phyloP scores from a whole-genome alignment of 2,329 filamentous ascomycete genomes.

The Orbilia javanica region DNA sequence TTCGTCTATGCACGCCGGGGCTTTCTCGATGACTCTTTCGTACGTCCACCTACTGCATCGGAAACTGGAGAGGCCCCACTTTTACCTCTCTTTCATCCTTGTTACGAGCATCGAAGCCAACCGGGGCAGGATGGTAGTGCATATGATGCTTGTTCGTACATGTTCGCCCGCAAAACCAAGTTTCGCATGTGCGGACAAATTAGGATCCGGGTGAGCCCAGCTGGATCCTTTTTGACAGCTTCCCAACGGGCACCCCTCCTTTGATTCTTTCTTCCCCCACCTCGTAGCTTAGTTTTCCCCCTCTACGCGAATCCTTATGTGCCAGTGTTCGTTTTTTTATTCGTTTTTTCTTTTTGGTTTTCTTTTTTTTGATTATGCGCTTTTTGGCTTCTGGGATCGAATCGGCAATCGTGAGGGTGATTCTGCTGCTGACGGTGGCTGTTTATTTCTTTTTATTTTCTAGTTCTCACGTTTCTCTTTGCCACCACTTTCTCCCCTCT shows the following conservation, averaged over 20 bases:
- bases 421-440: background rate
- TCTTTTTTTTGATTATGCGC: background rate
- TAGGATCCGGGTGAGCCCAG: background rate
- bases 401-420: background rate
- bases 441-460: background rate
- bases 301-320: background rate
- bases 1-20: background rate
- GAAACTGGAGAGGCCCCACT: background rate
- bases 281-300: background rate
- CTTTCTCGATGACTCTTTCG: constrained; percentile 5
- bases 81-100: background rate
- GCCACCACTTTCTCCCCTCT: background rate
- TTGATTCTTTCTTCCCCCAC: background rate
- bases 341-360: background rate
- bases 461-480: too few species aligned
- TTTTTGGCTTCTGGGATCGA: background rate
- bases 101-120: background rate
- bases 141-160: background rate
- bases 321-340: background rate
- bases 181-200: background rate
- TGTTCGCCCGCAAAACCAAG: background rate
- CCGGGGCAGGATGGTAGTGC: background rate
- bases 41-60: background rate
- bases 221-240: constrained; percentile 3
- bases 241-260: too few species aligned